Conservation (phyloP, 345 rosid species). For the Salix udensis region DNA sequence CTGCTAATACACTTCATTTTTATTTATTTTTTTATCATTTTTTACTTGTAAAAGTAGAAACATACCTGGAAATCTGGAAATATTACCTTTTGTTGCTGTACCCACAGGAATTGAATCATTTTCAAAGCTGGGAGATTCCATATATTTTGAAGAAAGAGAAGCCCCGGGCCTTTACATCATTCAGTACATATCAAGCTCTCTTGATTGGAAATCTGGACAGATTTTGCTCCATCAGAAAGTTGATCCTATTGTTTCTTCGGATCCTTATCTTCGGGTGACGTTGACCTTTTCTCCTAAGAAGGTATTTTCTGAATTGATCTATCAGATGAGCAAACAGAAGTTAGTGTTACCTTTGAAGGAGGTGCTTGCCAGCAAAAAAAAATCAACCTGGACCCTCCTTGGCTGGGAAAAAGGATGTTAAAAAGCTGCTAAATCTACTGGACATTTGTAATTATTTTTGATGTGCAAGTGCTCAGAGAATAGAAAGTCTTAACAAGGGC, state of each 20-base stretch:
- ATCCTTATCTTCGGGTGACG: constrained; percentile 57
- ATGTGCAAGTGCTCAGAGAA: neutral
- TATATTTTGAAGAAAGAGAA: constrained; percentile 72
- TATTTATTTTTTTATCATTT: neutral
- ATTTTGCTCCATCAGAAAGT: constrained; percentile 54
- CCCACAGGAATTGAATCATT: constrained; percentile 73
- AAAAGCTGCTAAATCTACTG: neutral
- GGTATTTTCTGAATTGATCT: constrained; percentile 28
- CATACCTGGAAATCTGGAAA: neutral
- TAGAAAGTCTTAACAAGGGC: neutral
- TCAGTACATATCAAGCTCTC: constrained; percentile 72
- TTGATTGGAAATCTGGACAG: constrained; percentile 65
- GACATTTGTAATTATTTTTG: no score
- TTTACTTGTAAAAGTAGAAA: neutral
- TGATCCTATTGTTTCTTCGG: constrained; percentile 59
- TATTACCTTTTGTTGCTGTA: neutral
- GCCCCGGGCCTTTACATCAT: constrained; percentile 67
- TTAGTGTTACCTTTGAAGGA: neutral
- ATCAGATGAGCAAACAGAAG: neutral
- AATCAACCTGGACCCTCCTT: neutral
- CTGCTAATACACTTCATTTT: no score
- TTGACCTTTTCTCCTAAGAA: constrained; percentile 41
- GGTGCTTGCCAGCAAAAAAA: neutral
- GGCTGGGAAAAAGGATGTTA: neutral
- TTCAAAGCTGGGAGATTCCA: constrained; percentile 91